Conservation (phyloP, 257 asterid species). For the Eucommia ulmoides region DNA sequence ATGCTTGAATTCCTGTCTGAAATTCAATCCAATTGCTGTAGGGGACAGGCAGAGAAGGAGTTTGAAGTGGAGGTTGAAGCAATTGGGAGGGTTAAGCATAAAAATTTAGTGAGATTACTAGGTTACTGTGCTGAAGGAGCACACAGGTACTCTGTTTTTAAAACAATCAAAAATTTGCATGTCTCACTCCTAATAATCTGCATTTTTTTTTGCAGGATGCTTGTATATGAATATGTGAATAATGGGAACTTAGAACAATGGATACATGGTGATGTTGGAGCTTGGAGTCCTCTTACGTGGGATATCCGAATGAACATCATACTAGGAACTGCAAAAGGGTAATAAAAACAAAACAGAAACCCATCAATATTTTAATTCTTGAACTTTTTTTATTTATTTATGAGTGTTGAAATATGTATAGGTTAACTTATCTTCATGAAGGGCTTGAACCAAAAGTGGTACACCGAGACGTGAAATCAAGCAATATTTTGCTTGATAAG, state of each 20-base stretch:
- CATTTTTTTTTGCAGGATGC: no score
- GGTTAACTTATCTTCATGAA: neutral
- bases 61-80: neutral
- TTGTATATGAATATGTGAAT: no score
- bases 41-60: constrained; percentile 1
- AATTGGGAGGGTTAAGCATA: neutral
- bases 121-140: no score
- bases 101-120: neutral
- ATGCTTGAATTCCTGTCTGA: no score
- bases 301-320: neutral
- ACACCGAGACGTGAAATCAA: neutral
- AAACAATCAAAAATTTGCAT: no score
- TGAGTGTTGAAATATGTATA: no score
- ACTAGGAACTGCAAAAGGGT: neutral
- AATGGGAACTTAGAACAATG: constrained; percentile 1
- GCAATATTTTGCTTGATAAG: neutral
- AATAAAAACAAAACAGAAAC: no score
- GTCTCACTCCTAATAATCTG: no score
- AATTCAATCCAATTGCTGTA: no score
- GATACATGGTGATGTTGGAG: neutral
- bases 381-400: no score
- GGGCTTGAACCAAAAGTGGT: neutral
- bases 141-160: no score
- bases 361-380: no score
- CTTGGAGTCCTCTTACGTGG: neutral